Evolutionary conservation across 2,329 filamentous ascomycete species (phyloP).

Genomic region (Talaromyces sp.): DNA sequence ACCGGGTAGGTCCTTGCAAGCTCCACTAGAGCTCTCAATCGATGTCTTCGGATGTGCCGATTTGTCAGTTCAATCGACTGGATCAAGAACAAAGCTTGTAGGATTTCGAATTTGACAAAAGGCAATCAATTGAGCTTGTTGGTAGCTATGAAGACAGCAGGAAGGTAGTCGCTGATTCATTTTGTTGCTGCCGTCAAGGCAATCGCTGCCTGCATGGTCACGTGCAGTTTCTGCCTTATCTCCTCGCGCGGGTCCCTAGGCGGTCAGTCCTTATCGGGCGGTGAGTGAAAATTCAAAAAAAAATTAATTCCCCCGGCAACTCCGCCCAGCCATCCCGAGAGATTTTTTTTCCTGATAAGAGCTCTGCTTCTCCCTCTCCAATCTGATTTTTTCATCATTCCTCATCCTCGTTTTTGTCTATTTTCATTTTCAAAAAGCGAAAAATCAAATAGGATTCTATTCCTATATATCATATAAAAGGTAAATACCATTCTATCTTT

Average conservation of each 20-base stretch:
- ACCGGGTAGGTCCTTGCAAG: slow-evolving; percentile 5
- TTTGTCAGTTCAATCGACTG: background rate
- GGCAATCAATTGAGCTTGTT: background rate
- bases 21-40: background rate
- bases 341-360: slow-evolving; percentile 12
- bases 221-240: background rate
- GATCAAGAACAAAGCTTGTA: background rate
- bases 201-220: background rate
- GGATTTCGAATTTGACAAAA: background rate
- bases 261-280: slow-evolving; percentile 21
- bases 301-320: slow-evolving; percentile 13
- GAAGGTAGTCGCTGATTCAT: background rate
- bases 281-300: slow-evolving; percentile 18
- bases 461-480: background rate
- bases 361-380: slow-evolving; percentile 5
- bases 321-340: slow-evolving; percentile 5
- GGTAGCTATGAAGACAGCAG: background rate
- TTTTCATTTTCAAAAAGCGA: slow-evolving; percentile 1
- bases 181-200: background rate
- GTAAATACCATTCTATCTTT: slow-evolving; percentile 11
- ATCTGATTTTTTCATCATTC: background rate
- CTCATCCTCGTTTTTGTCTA: background rate
- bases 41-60: background rate
- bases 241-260: background rate
- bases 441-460: background rate